Evolutionary conservation across 768 basidiomycete genomes (phyloP), one percentile per base, ranked within the genome.

Genomic region (Amanita pallidorosea): DNA sequence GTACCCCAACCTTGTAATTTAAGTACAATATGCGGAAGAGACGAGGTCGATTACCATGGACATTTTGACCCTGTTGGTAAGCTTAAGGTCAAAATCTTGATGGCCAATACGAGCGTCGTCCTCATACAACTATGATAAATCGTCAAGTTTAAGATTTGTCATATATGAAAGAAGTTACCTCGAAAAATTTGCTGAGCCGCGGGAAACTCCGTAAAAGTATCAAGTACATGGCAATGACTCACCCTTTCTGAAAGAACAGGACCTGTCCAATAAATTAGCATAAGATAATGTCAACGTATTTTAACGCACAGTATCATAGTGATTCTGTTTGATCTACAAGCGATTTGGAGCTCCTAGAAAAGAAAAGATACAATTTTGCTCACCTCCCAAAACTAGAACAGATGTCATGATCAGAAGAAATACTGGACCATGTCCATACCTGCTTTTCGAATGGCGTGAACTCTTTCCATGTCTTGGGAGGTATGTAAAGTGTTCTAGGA

Each of bases 241-340:
- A 86, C 85, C 96, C 96, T 79, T 99, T 98, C 67, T 99, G 96
- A 69, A 98, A 99, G 73, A 98, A 97, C 43, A 98, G 66, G 38
- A 96, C 76, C 84, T 86, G 56, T 25, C 53, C 22, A 51, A 43
- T 58, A 41, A 38, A 37, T 47, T 53, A 48, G 58, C 62, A 57
- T 35, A 7, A 52, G 54, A n/a, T 17, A 37, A 13, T 37, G 15
- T 22, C n/a, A 63, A 47, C 56, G 7, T 31, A 36, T 27, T 38
- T 20, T 4, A 13, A 34, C 25, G 57, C 58, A 88, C 86, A 15
- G 96, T 99, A 66, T 99, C 96, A 62, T 81, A 97, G 62, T 98
- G 93, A 60, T 93, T 85, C 66, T 95, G 91, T 63, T 97, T 99
- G 72, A 99, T 99, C 76, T 91, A 54, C 42, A 33, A 31, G 40